Evolutionary conservation across 345 rosid species (phyloP).

Genomic region (Hirschfeldia incana): DNA sequence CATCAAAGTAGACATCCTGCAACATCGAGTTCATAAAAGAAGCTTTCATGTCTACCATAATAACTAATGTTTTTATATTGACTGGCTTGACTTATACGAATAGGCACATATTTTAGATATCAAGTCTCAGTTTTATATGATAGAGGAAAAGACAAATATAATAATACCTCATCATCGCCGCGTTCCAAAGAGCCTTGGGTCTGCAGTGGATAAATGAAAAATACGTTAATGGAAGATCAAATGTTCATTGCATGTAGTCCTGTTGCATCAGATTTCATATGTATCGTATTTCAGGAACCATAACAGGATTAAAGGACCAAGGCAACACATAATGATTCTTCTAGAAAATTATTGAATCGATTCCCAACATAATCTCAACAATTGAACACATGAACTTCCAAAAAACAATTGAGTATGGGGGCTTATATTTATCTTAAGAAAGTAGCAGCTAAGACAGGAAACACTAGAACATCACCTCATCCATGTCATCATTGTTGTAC

Average conservation of each 20-base stretch:
- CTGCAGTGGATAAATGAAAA: constrained; percentile 49
- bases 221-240: not conserved
- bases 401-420: not conserved
- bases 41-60: constrained; percentile 13
- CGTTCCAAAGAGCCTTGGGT: constrained; percentile 69
- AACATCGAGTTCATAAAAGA: constrained; percentile 53
- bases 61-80: constrained; percentile 21
- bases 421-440: not conserved
- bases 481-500: constrained; percentile 72
- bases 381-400: not conserved
- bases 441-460: constrained; percentile 12
- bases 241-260: not conserved
- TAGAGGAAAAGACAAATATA: not conserved
- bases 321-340: too few species aligned
- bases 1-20: constrained; percentile 98
- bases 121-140: constrained; percentile 1
- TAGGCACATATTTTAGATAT: not conserved
- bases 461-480: constrained; percentile 60
- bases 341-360: too few species aligned
- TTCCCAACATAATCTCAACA: not conserved
- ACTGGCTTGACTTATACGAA: not conserved
- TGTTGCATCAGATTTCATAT: constrained; percentile 10
- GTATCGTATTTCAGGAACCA: constrained; percentile 1
- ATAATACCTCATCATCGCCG: constrained; percentile 84
- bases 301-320: not conserved